Percentiles rank a stretch among this genome's conserved stretches.
Conservation (phyloP, 768 basidiomycete genomes). For the Piloderma croceum region DNA sequence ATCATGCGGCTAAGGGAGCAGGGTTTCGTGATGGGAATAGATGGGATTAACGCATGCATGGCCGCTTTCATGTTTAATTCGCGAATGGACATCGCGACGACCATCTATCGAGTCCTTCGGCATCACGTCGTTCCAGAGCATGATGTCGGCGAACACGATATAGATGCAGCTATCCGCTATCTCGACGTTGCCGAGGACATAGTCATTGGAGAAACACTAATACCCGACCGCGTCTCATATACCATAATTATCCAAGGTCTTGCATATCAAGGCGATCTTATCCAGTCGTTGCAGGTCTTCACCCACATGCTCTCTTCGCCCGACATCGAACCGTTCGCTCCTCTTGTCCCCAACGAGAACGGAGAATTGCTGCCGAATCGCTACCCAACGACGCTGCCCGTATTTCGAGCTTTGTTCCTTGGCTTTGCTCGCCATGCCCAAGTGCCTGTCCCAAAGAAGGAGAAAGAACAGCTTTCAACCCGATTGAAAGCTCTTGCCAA, state of each 20-base stretch:
- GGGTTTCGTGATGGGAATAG: constrained; percentile 48
- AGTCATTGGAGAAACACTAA: constrained; percentile 33
- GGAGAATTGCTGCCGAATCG: constrained; percentile 21
- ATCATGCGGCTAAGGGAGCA: constrained; percentile 48
- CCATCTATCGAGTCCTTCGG: constrained; percentile 62
- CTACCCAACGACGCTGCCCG: constrained; percentile 41
- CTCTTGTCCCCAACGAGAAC: constrained; percentile 21
- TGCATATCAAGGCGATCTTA: constrained; percentile 67
- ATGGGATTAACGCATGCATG: constrained; percentile 64
- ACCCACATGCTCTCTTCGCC: constrained; percentile 57
- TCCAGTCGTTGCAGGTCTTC: constrained; percentile 49
- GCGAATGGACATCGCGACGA: constrained; percentile 48
- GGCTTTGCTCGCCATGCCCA: constrained; percentile 63
- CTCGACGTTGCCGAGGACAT: constrained; percentile 43
- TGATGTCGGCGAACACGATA: constrained; percentile 28
- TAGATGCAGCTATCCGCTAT: constrained; percentile 29
- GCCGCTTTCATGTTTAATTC: constrained; percentile 58
- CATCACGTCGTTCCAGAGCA: constrained; percentile 40
- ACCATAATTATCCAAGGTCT: constrained; percentile 62
- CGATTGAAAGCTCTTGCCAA: constrained; percentile 12
- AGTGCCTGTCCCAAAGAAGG: constrained; percentile 14
- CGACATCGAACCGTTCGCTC: constrained; percentile 33
- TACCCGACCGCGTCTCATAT: constrained; percentile 65
- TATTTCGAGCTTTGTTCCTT: constrained; percentile 70
- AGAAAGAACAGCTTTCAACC: constrained; percentile 3